Evolutionary conservation across 257 asterid genomes (phyloP).

Genomic region (Nyctanthes arbortristis): DNA sequence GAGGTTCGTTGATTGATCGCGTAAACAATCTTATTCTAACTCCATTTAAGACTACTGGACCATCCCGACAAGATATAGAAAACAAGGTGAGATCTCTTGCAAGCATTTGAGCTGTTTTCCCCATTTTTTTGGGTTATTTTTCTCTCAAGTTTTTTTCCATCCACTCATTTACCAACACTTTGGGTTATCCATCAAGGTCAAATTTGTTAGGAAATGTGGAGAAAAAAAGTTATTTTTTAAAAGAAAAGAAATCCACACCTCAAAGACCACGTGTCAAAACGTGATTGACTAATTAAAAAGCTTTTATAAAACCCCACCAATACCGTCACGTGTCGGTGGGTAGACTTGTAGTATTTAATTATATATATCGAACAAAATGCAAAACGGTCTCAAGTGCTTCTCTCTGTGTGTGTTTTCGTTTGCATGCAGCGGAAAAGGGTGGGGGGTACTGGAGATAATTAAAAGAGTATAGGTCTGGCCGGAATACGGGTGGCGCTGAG

Average conservation of each 20-base stretch:
- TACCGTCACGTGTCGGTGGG: conserved; percentile 64
- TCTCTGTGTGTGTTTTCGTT: conserved; percentile 15
- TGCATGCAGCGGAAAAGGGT: conserved; percentile 25
- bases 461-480: conserved; percentile 53
- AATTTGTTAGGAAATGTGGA: conserved; percentile 7
- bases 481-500: conserved; percentile 55
- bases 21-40: no score
- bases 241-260: neutral
- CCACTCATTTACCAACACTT: conserved; percentile 42
- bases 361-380: conserved; percentile 13
- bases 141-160: no score
- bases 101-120: no score
- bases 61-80: no score
- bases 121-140: neutral
- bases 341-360: conserved; percentile 22
- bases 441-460: neutral
- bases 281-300: neutral
- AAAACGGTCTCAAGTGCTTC: neutral
- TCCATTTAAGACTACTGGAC: no score
- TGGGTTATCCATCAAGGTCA: conserved; percentile 19
- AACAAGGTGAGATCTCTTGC: no score
- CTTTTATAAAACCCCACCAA: neutral
- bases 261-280: conserved; percentile 48
- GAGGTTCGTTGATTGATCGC: no score
- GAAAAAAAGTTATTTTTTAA: conserved; percentile 12